phyloP scores from a whole-genome alignment of 2,329 filamentous ascomycete species.

The Stemphylium lycopersici region DNA sequence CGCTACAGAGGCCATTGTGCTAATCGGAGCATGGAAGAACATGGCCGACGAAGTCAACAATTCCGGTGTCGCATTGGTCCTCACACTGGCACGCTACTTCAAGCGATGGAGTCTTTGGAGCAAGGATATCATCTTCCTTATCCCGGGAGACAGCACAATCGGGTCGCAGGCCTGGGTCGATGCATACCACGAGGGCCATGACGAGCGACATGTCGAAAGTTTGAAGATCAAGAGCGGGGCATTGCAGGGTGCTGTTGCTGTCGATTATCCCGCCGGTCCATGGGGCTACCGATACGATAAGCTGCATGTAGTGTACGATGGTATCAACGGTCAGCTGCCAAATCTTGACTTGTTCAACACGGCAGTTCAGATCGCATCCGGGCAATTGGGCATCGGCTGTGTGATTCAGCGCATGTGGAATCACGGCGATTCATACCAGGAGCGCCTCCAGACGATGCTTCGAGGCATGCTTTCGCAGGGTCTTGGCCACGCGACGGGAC shows the following conservation, averaged over 20 bases:
- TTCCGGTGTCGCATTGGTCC: slow-evolving; percentile 82
- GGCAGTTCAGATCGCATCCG: slow-evolving; percentile 81
- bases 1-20: slow-evolving; percentile 93
- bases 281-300: slow-evolving; percentile 84
- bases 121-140: slow-evolving; percentile 93
- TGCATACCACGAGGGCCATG: slow-evolving; percentile 91
- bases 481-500: slow-evolving; percentile 83
- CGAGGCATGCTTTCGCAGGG: slow-evolving; percentile 93
- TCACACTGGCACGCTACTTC: slow-evolving; percentile 92
- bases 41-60: slow-evolving; percentile 79
- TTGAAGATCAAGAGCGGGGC: slow-evolving; percentile 91
- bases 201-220: slow-evolving; percentile 71
- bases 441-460: slow-evolving; percentile 85
- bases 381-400: slow-evolving; percentile 88
- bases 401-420: slow-evolving; percentile 85
- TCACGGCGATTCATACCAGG: slow-evolving; percentile 77
- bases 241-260: slow-evolving; percentile 87
- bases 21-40: slow-evolving; percentile 88
- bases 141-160: slow-evolving; percentile 85
- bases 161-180: slow-evolving; percentile 97
- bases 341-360: slow-evolving; percentile 97
- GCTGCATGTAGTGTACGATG: slow-evolving; percentile 91
- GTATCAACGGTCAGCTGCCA: slow-evolving; percentile 91
- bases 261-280: slow-evolving; percentile 77
- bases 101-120: slow-evolving; percentile 98